Conservation (phyloP, 2,329 filamentous ascomycete genomes). For the Talaromyces sp. region DNA sequence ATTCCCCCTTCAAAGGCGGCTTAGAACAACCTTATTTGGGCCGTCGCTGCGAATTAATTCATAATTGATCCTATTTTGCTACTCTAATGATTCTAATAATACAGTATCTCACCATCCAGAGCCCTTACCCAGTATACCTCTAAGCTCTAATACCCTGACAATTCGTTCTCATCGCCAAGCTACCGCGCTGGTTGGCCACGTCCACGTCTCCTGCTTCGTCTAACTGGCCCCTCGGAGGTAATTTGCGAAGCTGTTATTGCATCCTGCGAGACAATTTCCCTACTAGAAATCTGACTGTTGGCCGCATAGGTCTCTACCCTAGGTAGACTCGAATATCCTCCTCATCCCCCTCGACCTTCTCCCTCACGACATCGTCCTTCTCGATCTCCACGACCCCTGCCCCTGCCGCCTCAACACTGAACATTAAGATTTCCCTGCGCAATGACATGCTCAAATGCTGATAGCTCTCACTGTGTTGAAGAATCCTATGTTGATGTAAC, state of each 20-base stretch:
- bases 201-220: conserved; percentile 2
- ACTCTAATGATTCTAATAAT: not conserved
- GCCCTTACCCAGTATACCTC: not conserved
- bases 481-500: conserved; percentile 3
- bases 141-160: not conserved
- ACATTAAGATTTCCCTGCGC: not conserved
- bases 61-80: not conserved
- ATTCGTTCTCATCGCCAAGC: conserved; percentile 1
- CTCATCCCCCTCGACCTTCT: not conserved
- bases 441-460: conserved; percentile 9
- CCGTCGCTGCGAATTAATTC: conserved; percentile 1
- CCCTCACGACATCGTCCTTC: too few species aligned
- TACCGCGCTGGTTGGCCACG: not conserved
- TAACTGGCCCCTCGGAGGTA: not conserved
- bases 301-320: not conserved
- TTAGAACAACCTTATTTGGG: not conserved
- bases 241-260: conserved; percentile 1
- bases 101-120: conserved; percentile 1
- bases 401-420: too few species aligned
- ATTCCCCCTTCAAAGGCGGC: too few species aligned
- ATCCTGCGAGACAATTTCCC: conserved; percentile 6
- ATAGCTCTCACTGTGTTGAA: conserved; percentile 7
- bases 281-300: conserved; percentile 5
- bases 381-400: too few species aligned
- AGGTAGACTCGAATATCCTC: conserved; percentile 1